A percentile compares a stretch with the other conserved stretches of the same genome.
Evolutionary conservation across 345 rosid genomes (phyloP).

Genomic region (Salix udensis): DNA sequence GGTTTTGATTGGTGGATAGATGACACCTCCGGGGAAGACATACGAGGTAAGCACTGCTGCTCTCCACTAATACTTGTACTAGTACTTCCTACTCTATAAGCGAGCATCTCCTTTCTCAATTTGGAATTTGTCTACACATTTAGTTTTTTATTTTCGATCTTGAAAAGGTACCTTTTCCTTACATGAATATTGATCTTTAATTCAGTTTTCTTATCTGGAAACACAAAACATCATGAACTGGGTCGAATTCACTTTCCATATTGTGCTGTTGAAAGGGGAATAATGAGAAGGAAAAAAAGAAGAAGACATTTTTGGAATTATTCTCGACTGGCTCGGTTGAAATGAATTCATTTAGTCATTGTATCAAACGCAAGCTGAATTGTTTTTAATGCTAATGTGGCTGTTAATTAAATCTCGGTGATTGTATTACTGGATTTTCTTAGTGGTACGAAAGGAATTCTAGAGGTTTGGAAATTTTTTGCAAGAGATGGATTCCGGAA

Average conservation of each 20-base stretch:
- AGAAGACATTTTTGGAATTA: neutral
- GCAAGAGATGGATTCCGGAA: constrained; percentile 81
- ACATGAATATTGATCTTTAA: neutral
- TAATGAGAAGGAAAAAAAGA: neutral
- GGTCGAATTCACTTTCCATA: neutral
- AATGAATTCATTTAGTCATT: neutral
- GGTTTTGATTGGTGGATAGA: constrained; percentile 27
- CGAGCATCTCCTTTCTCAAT: neutral
- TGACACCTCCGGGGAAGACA: constrained; percentile 71
- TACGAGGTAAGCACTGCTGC: constrained; percentile 55
- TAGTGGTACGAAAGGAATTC: constrained; percentile 83
- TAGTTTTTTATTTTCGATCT: neutral
- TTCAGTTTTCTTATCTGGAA: neutral
- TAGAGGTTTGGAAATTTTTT: constrained; percentile 66
- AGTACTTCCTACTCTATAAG: neutral
- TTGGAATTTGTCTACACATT: neutral
- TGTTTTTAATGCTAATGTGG: neutral
- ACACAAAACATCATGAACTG: neutral
- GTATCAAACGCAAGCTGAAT: neutral
- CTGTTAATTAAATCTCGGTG: neutral
- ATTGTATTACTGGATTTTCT: constrained; percentile 4
- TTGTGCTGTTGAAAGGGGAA: neutral
- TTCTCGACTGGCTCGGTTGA: neutral
- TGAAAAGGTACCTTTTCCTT: neutral
- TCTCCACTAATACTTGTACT: neutral